A percentile compares a stretch with the other conserved stretches of the same genome.
Conservation (phyloP, 768 basidiomycete genomes). For the Boletus subparvulus region DNA sequence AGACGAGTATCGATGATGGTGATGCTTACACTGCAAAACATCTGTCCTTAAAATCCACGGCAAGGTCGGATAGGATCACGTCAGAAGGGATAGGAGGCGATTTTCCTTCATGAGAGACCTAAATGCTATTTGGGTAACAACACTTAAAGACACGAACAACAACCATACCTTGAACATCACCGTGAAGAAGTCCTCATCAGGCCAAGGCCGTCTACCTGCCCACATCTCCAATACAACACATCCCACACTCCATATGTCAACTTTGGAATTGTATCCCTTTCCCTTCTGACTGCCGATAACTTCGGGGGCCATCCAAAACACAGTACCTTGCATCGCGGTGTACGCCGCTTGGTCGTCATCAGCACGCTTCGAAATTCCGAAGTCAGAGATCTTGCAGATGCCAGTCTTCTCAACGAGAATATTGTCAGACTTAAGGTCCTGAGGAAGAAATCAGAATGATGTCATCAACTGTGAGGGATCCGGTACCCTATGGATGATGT, state of each 20-base stretch:
- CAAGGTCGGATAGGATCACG: conserved; percentile 69
- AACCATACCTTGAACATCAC: conserved; percentile 88
- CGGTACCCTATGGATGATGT: conserved; percentile 87
- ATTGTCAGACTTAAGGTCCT: conserved; percentile 98
- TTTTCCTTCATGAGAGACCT: conserved; percentile 84
- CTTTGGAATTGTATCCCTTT: conserved; percentile 93
- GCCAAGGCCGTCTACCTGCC: conserved; percentile 95
- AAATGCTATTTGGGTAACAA: neutral
- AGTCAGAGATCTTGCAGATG: conserved; percentile 96
- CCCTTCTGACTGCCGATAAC: conserved; percentile 79
- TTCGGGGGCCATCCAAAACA: conserved; percentile 99
- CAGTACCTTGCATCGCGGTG: conserved; percentile 95
- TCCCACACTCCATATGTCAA: conserved; percentile 98
- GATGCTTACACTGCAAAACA: conserved; percentile 84
- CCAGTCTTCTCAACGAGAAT: conserved; percentile 93
- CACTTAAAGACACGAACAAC: neutral
- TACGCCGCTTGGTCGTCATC: conserved; percentile 82
- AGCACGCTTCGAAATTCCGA: conserved; percentile 96
- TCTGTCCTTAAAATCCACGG: conserved; percentile 80
- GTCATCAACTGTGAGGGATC: neutral
- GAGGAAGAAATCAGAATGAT: conserved; percentile 10
- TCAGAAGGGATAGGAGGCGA: conserved; percentile 90
- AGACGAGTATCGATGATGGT: neutral
- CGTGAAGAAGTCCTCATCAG: conserved; percentile 81
- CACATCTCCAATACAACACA: conserved; percentile 99